Evolutionary conservation across 1,139 yeast genomes (phyloP).

Genomic region (Pichia kudriavzevii): DNA sequence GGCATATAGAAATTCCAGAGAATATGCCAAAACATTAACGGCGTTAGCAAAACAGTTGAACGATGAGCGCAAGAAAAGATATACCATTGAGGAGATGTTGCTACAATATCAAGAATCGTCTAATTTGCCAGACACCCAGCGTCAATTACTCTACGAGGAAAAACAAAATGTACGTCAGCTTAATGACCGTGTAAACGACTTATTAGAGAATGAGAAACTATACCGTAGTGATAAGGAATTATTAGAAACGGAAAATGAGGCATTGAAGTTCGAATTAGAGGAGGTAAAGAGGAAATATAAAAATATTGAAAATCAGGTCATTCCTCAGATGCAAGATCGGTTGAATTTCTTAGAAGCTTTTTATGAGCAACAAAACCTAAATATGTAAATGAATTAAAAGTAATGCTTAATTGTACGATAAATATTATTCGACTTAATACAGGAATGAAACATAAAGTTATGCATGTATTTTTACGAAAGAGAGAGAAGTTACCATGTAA

Average conservation of each 20-base stretch:
- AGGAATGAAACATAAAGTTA: no score
- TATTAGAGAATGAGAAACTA: constrained; percentile 27
- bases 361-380: no score
- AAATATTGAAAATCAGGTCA: no score
- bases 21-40: constrained; percentile 40
- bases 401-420: no score
- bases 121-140: constrained; percentile 33
- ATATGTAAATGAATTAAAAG: no score
- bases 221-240: constrained; percentile 15
- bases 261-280: constrained; percentile 30
- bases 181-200: constrained; percentile 13
- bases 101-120: constrained; percentile 14
- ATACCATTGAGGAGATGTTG: constrained; percentile 52
- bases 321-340: no score
- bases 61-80: constrained; percentile 57
- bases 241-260: constrained; percentile 36
- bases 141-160: constrained; percentile 6
- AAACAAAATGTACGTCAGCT: constrained; percentile 49
- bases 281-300: constrained; percentile 36
- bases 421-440: no score
- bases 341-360: no score
- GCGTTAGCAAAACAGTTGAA: constrained; percentile 51
- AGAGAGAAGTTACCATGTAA: no score
- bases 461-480: no score
- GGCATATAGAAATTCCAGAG: background rate